Evolutionary conservation across 2,329 filamentous ascomycete species (phyloP).

Genomic region (Diaporthe nobilis): DNA sequence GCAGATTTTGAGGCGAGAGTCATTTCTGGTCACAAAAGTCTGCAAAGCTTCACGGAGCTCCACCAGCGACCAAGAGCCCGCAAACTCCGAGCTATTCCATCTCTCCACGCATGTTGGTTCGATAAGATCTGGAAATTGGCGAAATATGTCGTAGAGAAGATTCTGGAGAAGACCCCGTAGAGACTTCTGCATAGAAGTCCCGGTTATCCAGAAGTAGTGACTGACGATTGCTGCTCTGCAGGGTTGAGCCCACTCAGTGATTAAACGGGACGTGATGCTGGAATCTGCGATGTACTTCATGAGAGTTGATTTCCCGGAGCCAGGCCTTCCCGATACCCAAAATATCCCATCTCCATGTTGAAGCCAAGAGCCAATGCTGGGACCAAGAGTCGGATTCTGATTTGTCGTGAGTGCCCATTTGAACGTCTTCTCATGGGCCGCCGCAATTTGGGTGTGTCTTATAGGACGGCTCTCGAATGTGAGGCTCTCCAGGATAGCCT

Average conservation of each 20-base stretch:
- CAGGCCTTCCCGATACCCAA: constrained; percentile 36
- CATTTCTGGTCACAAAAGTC: neutral
- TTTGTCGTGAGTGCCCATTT: constrained; percentile 14
- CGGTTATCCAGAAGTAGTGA: constrained; percentile 37
- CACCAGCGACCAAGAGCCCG: neutral
- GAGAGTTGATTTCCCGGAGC: constrained; percentile 29
- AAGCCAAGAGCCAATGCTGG: constrained; percentile 4
- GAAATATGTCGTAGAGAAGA: constrained; percentile 32
- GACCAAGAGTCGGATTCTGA: neutral
- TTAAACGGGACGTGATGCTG: neutral
- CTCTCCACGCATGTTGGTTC: neutral
- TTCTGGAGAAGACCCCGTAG: constrained; percentile 22
- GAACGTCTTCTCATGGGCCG: constrained; percentile 25
- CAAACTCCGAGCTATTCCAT: neutral
- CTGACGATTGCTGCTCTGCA: neutral
- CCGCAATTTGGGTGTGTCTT: neutral
- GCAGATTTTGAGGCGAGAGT: neutral
- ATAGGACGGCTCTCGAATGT: neutral
- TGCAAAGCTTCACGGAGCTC: constrained; percentile 12
- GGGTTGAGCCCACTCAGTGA: constrained; percentile 6
- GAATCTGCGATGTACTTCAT: constrained; percentile 33
- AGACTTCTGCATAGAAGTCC: constrained; percentile 36
- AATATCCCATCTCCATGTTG: neutral
- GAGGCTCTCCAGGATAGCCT: neutral
- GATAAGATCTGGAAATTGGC: constrained; percentile 22